A percentile compares a stretch with the other conserved stretches of the same genome.
Conservation (phyloP, 202 grass and related monocot species). For the Panicum virgatum region DNA sequence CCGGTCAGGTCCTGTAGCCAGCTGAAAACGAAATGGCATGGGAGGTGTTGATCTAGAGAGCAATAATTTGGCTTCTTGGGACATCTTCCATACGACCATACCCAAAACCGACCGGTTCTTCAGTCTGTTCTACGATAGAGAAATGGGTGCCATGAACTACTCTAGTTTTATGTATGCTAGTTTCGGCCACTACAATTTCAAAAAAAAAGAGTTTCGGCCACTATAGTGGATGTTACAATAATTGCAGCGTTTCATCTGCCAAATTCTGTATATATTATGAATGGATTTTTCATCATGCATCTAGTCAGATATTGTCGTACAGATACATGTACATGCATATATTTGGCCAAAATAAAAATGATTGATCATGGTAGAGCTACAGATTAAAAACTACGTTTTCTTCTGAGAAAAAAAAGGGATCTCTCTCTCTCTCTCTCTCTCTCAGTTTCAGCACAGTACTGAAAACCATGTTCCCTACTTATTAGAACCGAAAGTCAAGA, state of each 20-base stretch:
- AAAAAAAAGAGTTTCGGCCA: too few relatives aligned
- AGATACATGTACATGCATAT: too few relatives aligned
- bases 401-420: background rate
- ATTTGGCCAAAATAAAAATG: too few relatives aligned
- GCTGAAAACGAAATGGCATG: background rate
- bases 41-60: background rate
- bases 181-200: too few relatives aligned
- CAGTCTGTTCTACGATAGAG: background rate
- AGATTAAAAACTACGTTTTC: background rate
- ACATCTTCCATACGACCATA: background rate
- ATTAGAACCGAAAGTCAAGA: conserved; percentile 29
- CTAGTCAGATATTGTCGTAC: too few relatives aligned
- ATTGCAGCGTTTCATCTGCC: background rate
- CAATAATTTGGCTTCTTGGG: background rate
- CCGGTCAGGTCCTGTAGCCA: background rate
- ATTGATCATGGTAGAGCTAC: background rate
- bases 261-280: background rate
- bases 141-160: background rate
- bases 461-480: background rate
- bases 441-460: background rate
- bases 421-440: background rate
- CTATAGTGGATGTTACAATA: background rate
- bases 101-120: background rate
- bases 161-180: background rate
- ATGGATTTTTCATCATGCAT: background rate